A percentile compares a stretch with the other conserved stretches of the same genome.
Evolutionary conservation across 2,329 filamentous ascomycete genomes (phyloP).

Genomic region (Venturia carpophila): DNA sequence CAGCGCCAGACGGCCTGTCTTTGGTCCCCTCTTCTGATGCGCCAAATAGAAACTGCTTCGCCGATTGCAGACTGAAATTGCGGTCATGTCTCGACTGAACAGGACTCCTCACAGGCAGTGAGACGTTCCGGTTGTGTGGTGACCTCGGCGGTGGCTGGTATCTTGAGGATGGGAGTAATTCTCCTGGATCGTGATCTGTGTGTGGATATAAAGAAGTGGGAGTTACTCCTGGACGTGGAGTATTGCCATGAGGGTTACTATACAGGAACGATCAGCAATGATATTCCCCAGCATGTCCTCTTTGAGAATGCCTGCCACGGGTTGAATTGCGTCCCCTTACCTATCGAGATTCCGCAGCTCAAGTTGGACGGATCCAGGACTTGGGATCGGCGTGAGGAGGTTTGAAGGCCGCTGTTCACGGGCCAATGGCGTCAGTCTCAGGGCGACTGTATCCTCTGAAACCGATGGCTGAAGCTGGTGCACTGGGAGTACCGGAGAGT

Average conservation of each 20-base stretch:
- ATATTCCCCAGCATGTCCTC: constrained; percentile 18
- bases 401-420: constrained; percentile 25
- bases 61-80: constrained; percentile 29
- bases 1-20: constrained; percentile 25
- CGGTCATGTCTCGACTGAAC: constrained; percentile 30
- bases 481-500: constrained; percentile 40
- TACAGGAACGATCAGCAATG: constrained; percentile 30
- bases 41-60: constrained; percentile 24
- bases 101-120: constrained; percentile 18
- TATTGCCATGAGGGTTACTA: constrained; percentile 17
- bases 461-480: constrained; percentile 23
- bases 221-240: constrained; percentile 11
- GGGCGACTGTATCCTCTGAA: constrained; percentile 28
- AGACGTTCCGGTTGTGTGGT: constrained; percentile 18
- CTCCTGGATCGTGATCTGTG: not conserved
- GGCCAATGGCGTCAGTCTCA: constrained; percentile 19
- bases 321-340: constrained; percentile 24
- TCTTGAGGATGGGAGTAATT: not conserved
- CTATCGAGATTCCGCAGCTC: constrained; percentile 32
- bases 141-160: constrained; percentile 9
- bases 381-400: constrained; percentile 28
- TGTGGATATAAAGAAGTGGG: constrained; percentile 7
- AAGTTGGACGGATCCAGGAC: constrained; percentile 28
- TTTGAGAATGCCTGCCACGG: not conserved
- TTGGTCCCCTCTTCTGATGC: constrained; percentile 24